A percentile compares a stretch with the other conserved stretches of the same genome.
These are phyloP conservation scores for Rhododendron williamsianum DNA, from an alignment of 148 eudicot genomes.

Conservation along the genomic window DNA sequence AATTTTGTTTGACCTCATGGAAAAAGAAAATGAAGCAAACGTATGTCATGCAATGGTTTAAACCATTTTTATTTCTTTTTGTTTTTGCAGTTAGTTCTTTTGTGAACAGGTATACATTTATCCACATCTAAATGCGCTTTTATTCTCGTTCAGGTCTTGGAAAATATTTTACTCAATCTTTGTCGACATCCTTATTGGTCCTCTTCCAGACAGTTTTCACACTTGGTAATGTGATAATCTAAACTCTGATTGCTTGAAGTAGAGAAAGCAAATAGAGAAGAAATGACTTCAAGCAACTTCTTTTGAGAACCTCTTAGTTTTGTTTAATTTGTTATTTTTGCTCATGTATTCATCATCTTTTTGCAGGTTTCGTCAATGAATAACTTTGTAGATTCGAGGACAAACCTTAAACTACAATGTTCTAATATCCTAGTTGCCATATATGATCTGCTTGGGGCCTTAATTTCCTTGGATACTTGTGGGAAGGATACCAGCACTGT, in stretches of 20 bases:
- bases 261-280: neutral
- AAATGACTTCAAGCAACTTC: neutral
- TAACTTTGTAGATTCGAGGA: conserved; percentile 39
- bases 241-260: neutral
- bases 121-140: neutral
- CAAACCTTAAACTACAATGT: conserved; percentile 43
- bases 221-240: conserved; percentile 47
- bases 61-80: too few relatives aligned
- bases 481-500: conserved; percentile 21
- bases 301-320: neutral
- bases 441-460: conserved; percentile 37
- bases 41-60: conserved; percentile 27
- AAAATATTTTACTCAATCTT: conserved; percentile 45
- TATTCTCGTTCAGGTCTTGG: conserved; percentile 45
- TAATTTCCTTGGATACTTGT: conserved; percentile 32
- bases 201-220: conserved; percentile 44
- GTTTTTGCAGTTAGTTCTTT: neutral
- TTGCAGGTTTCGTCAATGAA: conserved; percentile 57
- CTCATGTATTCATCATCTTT: neutral
- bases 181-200: conserved; percentile 78
- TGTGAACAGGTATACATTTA: neutral
- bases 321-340: neutral
- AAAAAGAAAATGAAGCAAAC: conserved; percentile 54
- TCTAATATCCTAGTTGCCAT: conserved; percentile 44
- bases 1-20: conserved; percentile 54